Evolutionary conservation across 2,329 filamentous ascomycete genomes (phyloP).

Genomic region (Mycosphaerella sp.): DNA sequence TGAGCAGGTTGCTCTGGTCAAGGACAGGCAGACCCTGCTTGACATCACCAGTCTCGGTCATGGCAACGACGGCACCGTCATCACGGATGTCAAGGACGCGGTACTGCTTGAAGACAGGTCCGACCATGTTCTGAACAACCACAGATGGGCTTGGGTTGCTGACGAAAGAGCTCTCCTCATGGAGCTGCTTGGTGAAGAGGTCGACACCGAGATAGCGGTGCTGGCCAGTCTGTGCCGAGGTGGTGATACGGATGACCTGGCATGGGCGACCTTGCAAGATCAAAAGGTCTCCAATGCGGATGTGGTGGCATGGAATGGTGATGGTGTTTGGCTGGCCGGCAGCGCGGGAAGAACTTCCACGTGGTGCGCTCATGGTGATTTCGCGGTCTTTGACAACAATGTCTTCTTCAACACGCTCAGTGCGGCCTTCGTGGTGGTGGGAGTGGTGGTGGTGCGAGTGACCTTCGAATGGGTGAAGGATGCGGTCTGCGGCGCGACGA

Average conservation of each 20-base stretch:
- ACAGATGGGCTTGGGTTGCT: constrained; percentile 95
- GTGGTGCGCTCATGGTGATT: constrained; percentile 37
- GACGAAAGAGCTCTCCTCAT: constrained; percentile 97
- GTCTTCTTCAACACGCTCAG: constrained; percentile 38
- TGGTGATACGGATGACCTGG: constrained; percentile 99
- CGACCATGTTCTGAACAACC: constrained; percentile 98
- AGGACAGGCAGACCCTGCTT: constrained; percentile 92
- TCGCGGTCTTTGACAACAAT: constrained; percentile 47
- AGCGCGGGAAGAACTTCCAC: constrained; percentile 24
- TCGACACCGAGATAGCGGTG: constrained; percentile 99
- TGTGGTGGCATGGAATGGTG: constrained; percentile 98
- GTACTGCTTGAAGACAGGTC: constrained; percentile 99
- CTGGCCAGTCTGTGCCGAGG: constrained; percentile 94
- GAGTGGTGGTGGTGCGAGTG: constrained; percentile 46
- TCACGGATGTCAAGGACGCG: constrained; percentile 96
- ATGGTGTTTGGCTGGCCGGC: constrained; percentile 65
- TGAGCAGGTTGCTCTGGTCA: constrained; percentile 86
- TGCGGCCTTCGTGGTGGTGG: constrained; percentile 32
- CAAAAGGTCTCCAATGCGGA: constrained; percentile 96
- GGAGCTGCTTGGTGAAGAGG: constrained; percentile 99
- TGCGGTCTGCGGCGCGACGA: constrained; percentile 58
- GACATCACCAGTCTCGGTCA: constrained; percentile 98
- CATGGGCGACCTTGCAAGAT: constrained; percentile 98
- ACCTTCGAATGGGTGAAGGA: constrained; percentile 58
- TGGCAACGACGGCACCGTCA: constrained; percentile 74